phyloP scores from a whole-genome alignment of 257 asterid genomes.

The Fraxinus americana region DNA sequence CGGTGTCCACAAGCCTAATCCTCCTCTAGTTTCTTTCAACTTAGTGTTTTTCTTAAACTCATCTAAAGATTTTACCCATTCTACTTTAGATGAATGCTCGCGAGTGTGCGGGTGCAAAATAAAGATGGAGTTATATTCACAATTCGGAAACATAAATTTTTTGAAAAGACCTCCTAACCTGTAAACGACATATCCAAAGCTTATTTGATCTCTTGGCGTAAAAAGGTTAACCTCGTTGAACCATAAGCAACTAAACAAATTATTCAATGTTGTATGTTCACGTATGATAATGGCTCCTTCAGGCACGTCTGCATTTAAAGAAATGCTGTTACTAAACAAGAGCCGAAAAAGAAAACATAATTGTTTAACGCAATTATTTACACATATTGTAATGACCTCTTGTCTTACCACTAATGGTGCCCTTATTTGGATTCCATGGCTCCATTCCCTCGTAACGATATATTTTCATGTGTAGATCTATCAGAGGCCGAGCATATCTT shows the following conservation, averaged over 20 bases:
- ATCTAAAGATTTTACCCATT: conserved; percentile 47
- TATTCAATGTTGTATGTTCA: conserved; percentile 47
- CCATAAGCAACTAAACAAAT: conserved; percentile 60
- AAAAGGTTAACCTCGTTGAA: conserved; percentile 60
- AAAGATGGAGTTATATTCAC: conserved; percentile 50
- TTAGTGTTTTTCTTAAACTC: conserved; percentile 40
- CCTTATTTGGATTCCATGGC: conserved; percentile 48
- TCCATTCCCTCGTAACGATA: conserved; percentile 50
- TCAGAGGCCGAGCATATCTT: conserved; percentile 54
- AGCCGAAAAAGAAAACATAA: no score
- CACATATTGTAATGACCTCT: no score
- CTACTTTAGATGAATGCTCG: conserved; percentile 56
- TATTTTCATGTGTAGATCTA: conserved; percentile 53
- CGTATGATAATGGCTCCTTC: conserved; percentile 59
- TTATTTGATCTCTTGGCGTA: conserved; percentile 60
- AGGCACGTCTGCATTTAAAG: conserved; percentile 48
- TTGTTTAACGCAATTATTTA: background rate
- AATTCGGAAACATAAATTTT: conserved; percentile 50
- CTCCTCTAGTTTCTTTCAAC: conserved; percentile 53
- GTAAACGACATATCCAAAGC: conserved; percentile 56
- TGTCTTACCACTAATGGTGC: conserved; percentile 38
- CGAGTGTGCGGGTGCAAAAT: conserved; percentile 52
- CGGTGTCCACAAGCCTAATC: conserved; percentile 60
- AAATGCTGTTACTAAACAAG: background rate
- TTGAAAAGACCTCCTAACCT: conserved; percentile 42